These are phyloP conservation scores for Phyllosticta ampelicida DNA, from an alignment of 2,329 filamentous ascomycete species.

Conservation along the genomic window DNA sequence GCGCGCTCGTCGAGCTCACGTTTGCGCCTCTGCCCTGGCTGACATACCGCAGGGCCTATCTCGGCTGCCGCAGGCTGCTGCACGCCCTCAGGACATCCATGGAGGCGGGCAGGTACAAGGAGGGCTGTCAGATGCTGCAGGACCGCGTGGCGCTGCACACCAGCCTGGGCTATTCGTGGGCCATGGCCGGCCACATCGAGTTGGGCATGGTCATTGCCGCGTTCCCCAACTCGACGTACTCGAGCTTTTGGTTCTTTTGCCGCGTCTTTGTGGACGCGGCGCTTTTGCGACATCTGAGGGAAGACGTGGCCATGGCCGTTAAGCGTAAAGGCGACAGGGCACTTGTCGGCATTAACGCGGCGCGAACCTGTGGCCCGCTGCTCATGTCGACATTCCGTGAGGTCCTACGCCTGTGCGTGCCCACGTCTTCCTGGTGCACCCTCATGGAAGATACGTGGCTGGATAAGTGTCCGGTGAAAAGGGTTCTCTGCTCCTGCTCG, in stretches of 20 bases:
- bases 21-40: conserved; percentile 21
- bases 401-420: conserved; percentile 32
- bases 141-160: conserved; percentile 16
- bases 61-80: conserved; percentile 23
- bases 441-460: conserved; percentile 34
- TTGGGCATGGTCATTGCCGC: conserved; percentile 23
- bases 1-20: conserved; percentile 20
- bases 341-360: conserved; percentile 27
- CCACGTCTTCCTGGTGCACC: conserved; percentile 29
- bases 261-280: conserved; percentile 32
- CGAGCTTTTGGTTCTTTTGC: conserved; percentile 37
- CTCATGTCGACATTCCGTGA: conserved; percentile 38
- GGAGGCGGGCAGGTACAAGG: conserved; percentile 15
- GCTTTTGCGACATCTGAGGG: conserved; percentile 29
- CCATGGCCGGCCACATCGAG: conserved; percentile 16
- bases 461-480: conserved; percentile 43
- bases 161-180: conserved; percentile 14
- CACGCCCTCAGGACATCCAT: conserved; percentile 20
- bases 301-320: conserved; percentile 24
- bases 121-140: conserved; percentile 18
- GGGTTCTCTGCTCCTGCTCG: conserved; percentile 34
- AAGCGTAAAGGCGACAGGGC: background rate
- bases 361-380: conserved; percentile 33
- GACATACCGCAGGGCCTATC: conserved; percentile 28
- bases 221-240: conserved; percentile 33